Evolutionary conservation across 306 rosid species (phyloP).

Genomic region (Lithocarpus polystachyus): DNA sequence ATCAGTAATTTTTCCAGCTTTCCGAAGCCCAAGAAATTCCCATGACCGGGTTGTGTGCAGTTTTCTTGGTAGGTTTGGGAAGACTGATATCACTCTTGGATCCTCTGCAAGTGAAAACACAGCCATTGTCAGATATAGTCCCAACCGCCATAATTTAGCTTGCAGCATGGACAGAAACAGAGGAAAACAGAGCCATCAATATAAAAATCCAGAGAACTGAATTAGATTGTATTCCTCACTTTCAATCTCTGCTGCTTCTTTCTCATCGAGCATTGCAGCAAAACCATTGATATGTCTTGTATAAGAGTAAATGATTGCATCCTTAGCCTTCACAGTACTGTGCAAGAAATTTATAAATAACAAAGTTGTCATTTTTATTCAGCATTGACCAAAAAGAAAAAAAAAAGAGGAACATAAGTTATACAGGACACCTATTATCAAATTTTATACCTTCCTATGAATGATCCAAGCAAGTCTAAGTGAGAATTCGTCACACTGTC

Average conservation of each 20-base stretch:
- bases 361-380: not conserved
- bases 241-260: conserved; percentile 37
- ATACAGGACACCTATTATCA: not conserved
- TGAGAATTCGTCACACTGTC: conserved; percentile 30
- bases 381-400: not conserved
- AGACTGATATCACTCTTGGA: conserved; percentile 57
- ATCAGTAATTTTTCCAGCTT: not conserved
- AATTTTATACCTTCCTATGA: conserved; percentile 44
- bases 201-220: no score
- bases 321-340: conserved; percentile 46
- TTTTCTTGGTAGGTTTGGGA: conserved; percentile 40
- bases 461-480: conserved; percentile 34
- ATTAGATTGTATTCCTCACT: conserved; percentile 20
- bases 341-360: not conserved
- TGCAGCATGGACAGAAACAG: not conserved
- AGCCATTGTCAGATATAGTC: not conserved
- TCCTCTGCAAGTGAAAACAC: conserved; percentile 26
- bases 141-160: not conserved
- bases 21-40: conserved; percentile 50
- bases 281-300: conserved; percentile 52
- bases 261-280: conserved; percentile 47
- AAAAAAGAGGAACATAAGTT: not conserved
- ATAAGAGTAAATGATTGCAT: conserved; percentile 48
- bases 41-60: conserved; percentile 64
- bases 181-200: not conserved